A percentile compares a stretch with the other conserved stretches of the same genome.
Conservation (phyloP, 2,329 filamentous ascomycete species). For the Fusarium chaquense region DNA sequence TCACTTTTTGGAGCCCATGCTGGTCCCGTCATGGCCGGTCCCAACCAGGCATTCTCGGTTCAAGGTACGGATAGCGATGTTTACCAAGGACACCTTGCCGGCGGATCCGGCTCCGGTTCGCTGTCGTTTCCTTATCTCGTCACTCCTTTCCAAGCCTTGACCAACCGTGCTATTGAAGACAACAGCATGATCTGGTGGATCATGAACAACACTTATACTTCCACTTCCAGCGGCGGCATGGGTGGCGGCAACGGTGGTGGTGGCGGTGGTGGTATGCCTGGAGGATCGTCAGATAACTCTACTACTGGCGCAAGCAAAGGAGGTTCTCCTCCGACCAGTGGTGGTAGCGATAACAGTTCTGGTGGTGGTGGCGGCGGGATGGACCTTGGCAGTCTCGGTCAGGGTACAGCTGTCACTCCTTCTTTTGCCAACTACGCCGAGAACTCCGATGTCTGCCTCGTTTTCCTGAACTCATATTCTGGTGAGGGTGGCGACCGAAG, state of each 20-base stretch:
- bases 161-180: conserved; percentile 57
- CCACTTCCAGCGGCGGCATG: not conserved
- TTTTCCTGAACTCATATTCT: conserved; percentile 77
- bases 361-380: not conserved
- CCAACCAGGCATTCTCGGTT: not conserved
- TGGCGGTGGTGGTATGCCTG: not conserved
- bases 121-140: conserved; percentile 62
- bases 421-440: conserved; percentile 7
- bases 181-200: conserved; percentile 22
- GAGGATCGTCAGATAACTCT: not conserved
- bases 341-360: not conserved
- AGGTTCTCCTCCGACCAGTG: not conserved
- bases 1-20: conserved; percentile 62
- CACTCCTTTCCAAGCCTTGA: conserved; percentile 66
- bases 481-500: conserved; percentile 80
- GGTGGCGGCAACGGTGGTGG: not conserved
- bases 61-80: not conserved
- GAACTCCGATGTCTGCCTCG: conserved; percentile 57
- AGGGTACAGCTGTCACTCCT: not conserved
- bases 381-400: not conserved
- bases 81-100: conserved; percentile 55
- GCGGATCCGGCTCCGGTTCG: conserved; percentile 64
- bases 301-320: not conserved
- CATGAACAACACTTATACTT: not conserved
- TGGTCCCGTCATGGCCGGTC: conserved; percentile 18